Percentiles rank a stretch among this genome's conserved stretches.
Conservation (phyloP, 805 yeast species). For the Clavispora santaluciae region DNA sequence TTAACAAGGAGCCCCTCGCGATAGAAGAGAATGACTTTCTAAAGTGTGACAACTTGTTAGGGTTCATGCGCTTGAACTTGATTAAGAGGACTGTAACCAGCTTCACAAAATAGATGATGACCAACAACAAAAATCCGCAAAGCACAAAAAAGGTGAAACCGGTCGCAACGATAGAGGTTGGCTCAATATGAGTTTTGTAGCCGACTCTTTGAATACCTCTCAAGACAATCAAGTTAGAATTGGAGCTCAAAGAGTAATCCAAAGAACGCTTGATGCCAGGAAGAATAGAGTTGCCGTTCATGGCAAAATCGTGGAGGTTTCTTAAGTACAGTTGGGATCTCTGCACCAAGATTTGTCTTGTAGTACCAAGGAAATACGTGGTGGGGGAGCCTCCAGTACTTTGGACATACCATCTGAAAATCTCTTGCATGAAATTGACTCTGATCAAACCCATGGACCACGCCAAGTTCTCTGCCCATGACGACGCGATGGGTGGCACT, state of each 20-base stretch:
- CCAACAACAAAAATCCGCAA: constrained; percentile 68
- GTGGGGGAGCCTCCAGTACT: constrained; percentile 87
- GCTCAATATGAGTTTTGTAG: constrained; percentile 70
- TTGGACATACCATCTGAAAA: constrained; percentile 80
- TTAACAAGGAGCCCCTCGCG: constrained; percentile 72
- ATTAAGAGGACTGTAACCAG: constrained; percentile 44
- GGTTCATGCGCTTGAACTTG: constrained; percentile 46
- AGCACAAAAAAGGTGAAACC: constrained; percentile 83
- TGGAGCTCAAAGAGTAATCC: constrained; percentile 44
- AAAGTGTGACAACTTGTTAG: constrained; percentile 44
- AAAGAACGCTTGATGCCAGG: constrained; percentile 23
- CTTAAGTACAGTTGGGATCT: constrained; percentile 42
- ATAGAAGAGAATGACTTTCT: constrained; percentile 53
- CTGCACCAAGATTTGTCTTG: constrained; percentile 71
- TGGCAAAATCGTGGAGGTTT: constrained; percentile 19
- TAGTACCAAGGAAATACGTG: constrained; percentile 55
- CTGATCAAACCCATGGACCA: constrained; percentile 94
- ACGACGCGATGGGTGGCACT: constrained; percentile 86
- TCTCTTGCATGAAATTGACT: constrained; percentile 75
- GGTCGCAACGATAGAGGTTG: constrained; percentile 76
- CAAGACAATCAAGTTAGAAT: constrained; percentile 55
- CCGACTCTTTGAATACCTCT: constrained; percentile 89
- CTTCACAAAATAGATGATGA: constrained; percentile 51
- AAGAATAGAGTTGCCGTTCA: constrained; percentile 6
- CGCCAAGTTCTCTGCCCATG: constrained; percentile 88